A percentile compares a stretch with the other conserved stretches of the same genome.
These are phyloP conservation scores for Lactarius evosmus DNA, from an alignment of 768 basidiomycete species.

Conservation along the genomic window DNA sequence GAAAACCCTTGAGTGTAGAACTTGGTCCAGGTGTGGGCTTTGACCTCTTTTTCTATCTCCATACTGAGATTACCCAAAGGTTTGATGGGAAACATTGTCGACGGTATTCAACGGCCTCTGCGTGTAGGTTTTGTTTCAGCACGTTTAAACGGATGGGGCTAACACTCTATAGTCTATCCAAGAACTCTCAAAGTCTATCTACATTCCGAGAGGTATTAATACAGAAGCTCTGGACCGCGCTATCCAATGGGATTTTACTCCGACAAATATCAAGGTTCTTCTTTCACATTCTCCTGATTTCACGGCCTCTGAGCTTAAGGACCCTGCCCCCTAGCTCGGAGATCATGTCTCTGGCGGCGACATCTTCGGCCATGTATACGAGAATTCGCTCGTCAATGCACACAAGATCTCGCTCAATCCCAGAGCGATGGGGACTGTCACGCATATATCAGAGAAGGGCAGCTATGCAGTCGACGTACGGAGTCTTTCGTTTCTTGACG, in stretches of 20 bases:
- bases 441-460: constrained; percentile 89
- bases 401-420: constrained; percentile 98
- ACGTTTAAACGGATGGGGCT: constrained; percentile 12
- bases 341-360: constrained; percentile 98
- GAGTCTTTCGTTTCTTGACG: constrained; percentile 5
- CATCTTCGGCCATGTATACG: constrained; percentile 91
- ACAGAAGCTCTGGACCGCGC: constrained; percentile 89
- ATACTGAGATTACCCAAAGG: constrained; percentile 46
- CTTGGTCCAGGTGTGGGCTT: constrained; percentile 80
- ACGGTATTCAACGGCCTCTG: constrained; percentile 92
- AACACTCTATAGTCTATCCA: constrained; percentile 65
- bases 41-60: neutral
- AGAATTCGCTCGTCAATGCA: constrained; percentile 94
- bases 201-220: constrained; percentile 98
- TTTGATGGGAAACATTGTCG: constrained; percentile 98
- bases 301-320: neutral
- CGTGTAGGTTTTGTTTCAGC: constrained; percentile 50
- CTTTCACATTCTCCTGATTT: neutral
- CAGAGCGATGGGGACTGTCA: constrained; percentile 91
- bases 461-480: constrained; percentile 84
- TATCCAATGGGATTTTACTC: constrained; percentile 94
- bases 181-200: constrained; percentile 97
- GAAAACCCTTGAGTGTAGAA: constrained; percentile 97
- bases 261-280: constrained; percentile 68
- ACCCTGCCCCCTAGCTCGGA: constrained; percentile 57